phyloP scores from a whole-genome alignment of 495 filamentous ascomycete species.

The Penicillium herquei region DNA sequence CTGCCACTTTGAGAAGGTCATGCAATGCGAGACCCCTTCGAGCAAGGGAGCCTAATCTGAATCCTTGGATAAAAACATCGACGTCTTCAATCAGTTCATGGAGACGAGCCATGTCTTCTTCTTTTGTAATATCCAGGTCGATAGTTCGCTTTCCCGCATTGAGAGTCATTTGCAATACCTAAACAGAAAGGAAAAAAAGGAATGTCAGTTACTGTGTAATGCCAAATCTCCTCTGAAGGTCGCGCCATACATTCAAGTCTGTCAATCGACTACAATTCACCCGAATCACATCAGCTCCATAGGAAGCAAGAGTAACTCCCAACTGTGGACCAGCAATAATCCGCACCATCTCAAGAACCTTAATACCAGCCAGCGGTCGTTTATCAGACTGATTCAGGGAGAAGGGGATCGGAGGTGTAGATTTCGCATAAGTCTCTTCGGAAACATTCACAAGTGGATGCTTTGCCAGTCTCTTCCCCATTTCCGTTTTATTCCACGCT shows the following conservation, averaged over 20 bases:
- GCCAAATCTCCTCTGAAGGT: background rate
- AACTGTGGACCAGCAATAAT: conserved; percentile 59
- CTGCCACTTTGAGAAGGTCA: conserved; percentile 45
- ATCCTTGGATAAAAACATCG: conserved; percentile 59
- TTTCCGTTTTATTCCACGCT: conserved; percentile 31
- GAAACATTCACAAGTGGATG: conserved; percentile 24
- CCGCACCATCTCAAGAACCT: conserved; percentile 57
- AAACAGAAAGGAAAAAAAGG: background rate
- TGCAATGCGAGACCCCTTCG: conserved; percentile 50
- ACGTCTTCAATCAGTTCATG: conserved; percentile 47
- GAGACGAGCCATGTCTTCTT: conserved; percentile 42
- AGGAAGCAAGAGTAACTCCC: conserved; percentile 49
- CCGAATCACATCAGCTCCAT: conserved; percentile 60
- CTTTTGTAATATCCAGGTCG: conserved; percentile 49
- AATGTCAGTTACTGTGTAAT: background rate
- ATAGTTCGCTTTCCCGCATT: conserved; percentile 60
- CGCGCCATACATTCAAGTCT: conserved; percentile 33
- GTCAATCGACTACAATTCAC: conserved; percentile 51
- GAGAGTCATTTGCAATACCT: conserved; percentile 40
- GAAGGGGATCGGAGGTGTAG: conserved; percentile 15
- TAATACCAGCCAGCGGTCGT: conserved; percentile 54
- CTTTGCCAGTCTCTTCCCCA: conserved; percentile 19
- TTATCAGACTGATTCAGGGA: conserved; percentile 12
- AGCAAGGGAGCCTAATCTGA: conserved; percentile 49
- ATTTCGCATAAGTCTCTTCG: conserved; percentile 15